These are phyloP conservation scores for Tetracladium maxilliforme DNA, from an alignment of 2,329 filamentous ascomycete species.

Conservation along the genomic window DNA sequence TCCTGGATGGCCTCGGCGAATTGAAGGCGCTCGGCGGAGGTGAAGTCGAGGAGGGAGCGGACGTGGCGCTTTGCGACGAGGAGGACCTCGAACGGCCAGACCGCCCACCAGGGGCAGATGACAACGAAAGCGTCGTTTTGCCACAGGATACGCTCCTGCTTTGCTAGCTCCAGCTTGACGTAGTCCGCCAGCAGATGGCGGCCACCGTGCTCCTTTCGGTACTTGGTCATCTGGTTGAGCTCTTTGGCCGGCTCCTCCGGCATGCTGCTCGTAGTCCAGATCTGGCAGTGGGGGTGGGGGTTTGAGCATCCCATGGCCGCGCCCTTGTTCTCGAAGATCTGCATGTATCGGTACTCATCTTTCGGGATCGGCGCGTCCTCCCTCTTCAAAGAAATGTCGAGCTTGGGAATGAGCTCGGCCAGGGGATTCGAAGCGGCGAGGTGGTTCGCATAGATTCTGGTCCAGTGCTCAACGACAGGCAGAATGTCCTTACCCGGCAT, in stretches of 20 bases:
- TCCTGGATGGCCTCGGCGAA: conserved; percentile 80
- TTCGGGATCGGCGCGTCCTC: conserved; percentile 37
- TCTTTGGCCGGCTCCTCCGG: conserved; percentile 83
- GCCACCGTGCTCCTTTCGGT: conserved; percentile 57
- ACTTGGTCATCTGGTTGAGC: conserved; percentile 63
- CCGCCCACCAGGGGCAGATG: conserved; percentile 93
- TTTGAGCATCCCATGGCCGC: conserved; percentile 98
- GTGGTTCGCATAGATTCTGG: conserved; percentile 73
- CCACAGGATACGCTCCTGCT: conserved; percentile 75
- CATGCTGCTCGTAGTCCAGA: conserved; percentile 85
- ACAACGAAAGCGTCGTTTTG: conserved; percentile 76
- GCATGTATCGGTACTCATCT: conserved; percentile 87
- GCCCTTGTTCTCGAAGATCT: conserved; percentile 99
- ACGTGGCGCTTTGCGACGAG: conserved; percentile 75
- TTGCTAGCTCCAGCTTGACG: conserved; percentile 64
- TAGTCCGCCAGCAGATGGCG: conserved; percentile 77
- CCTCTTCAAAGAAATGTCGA: conserved; percentile 23
- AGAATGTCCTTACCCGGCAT: conserved; percentile 64
- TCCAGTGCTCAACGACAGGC: conserved; percentile 81
- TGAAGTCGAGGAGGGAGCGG: conserved; percentile 71
- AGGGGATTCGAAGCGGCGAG: conserved; percentile 59
- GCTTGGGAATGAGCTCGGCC: conserved; percentile 26
- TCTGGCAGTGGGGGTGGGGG: conserved; percentile 90
- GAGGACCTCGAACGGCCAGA: conserved; percentile 95
- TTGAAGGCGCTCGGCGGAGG: conserved; percentile 50